A percentile compares a stretch with the other conserved stretches of the same genome.
These are phyloP conservation scores for Pleurotus tuoliensis DNA, from an alignment of 768 basidiomycete genomes.

Conservation along the genomic window DNA sequence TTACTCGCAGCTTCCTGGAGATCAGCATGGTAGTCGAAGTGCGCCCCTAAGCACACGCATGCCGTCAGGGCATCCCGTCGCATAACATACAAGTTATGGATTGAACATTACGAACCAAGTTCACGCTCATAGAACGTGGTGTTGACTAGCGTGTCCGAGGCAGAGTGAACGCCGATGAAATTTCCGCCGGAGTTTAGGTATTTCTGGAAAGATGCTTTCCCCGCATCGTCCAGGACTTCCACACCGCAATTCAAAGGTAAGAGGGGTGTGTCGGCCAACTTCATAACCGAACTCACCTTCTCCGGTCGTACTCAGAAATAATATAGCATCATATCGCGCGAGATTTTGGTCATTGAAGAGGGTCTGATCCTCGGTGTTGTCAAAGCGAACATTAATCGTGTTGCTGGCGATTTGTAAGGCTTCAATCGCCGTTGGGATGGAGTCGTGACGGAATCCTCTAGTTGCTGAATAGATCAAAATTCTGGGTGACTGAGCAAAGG, in stretches of 20 bases:
- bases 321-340: conserved; percentile 54
- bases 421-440: conserved; percentile 66
- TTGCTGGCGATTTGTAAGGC: conserved; percentile 43
- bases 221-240: conserved; percentile 55
- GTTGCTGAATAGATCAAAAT: conserved; percentile 65
- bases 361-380: conserved; percentile 58
- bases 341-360: conserved; percentile 56
- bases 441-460: conserved; percentile 64
- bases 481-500: conserved; percentile 17
- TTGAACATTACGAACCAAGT: conserved; percentile 36
- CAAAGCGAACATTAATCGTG: conserved; percentile 51
- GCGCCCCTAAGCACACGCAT: conserved; percentile 35
- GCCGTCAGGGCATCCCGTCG: too few relatives aligned
- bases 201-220: conserved; percentile 57
- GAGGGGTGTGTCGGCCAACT: not conserved
- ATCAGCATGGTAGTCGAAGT: conserved; percentile 68
- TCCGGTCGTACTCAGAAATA: conserved; percentile 69
- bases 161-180: conserved; percentile 66
- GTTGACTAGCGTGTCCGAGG: conserved; percentile 56
- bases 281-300: conserved; percentile 46
- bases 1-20: conserved; percentile 59
- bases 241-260: too few relatives aligned
- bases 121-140: conserved; percentile 54
- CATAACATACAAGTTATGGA: too few relatives aligned
- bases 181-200: conserved; percentile 69